Conservation (phyloP, 768 basidiomycete genomes). For the Multifurca ochricompacta region DNA sequence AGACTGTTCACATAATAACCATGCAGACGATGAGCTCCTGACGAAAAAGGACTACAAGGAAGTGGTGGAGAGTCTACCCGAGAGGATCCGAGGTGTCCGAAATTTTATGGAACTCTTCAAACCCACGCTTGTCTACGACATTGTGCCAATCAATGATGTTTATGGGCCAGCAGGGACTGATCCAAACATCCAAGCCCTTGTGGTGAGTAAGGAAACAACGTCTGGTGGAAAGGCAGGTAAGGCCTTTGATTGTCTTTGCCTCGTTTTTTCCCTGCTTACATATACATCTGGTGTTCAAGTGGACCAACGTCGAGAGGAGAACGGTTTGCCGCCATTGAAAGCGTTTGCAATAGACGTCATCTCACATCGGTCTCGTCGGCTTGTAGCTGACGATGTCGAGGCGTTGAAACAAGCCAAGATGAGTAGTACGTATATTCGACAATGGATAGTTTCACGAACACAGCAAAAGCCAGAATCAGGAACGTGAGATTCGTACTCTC, state of each 20-base stretch:
- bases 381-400: conserved; percentile 61
- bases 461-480: not conserved
- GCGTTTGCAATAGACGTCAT: conserved; percentile 88
- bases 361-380: conserved; percentile 49
- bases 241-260: conserved; percentile 25
- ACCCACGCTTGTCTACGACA: conserved; percentile 53
- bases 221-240: conserved; percentile 65
- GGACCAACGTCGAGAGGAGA: conserved; percentile 47
- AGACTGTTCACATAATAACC: not conserved
- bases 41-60: conserved; percentile 62
- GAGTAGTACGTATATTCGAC: conserved; percentile 88
- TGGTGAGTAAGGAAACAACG: conserved; percentile 86
- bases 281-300: conserved; percentile 37
- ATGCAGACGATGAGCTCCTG: conserved; percentile 60
- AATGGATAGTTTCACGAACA: conserved; percentile 67
- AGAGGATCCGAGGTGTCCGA: conserved; percentile 51
- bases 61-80: conserved; percentile 52
- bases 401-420: conserved; percentile 75
- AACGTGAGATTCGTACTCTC: not conserved
- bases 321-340: conserved; percentile 49
- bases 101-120: conserved; percentile 66
- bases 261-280: not conserved
- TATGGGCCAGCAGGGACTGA: conserved; percentile 90
- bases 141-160: conserved; percentile 74
- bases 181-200: conserved; percentile 81